phyloP scores from a whole-genome alignment of 2,329 filamentous ascomycete genomes.

The Aspergillus quadrilineatus region DNA sequence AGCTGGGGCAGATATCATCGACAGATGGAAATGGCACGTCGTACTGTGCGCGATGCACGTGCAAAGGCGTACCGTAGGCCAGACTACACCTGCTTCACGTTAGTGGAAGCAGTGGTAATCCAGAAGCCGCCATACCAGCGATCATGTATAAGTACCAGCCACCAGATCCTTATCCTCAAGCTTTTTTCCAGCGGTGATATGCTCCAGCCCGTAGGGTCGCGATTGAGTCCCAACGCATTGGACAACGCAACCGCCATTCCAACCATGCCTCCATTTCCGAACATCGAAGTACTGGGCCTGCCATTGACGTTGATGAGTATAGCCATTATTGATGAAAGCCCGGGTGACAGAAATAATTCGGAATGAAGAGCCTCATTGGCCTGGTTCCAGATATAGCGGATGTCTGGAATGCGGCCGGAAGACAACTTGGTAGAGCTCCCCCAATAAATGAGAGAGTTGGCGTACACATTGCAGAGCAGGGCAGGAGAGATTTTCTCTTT shows the following conservation, averaged over 20 bases:
- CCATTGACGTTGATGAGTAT: constrained; percentile 57
- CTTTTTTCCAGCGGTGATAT: constrained; percentile 53
- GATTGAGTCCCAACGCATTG: constrained; percentile 56
- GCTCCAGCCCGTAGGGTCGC: constrained; percentile 54
- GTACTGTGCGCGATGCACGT: constrained; percentile 47
- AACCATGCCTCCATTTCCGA: constrained; percentile 54
- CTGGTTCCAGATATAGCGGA: constrained; percentile 59
- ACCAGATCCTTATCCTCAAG: constrained; percentile 57
- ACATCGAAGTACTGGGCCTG: constrained; percentile 54
- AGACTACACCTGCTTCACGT: constrained; percentile 48
- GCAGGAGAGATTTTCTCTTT: constrained; percentile 53
- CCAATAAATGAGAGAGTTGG: constrained; percentile 55
- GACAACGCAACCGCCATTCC: constrained; percentile 54
- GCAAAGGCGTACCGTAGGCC: constrained; percentile 55
- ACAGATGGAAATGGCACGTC: constrained; percentile 50
- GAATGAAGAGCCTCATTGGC: constrained; percentile 57
- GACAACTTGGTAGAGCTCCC: constrained; percentile 37
- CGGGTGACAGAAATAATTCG: constrained; percentile 54
- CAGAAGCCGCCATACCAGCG: constrained; percentile 46
- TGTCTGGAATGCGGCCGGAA: constrained; percentile 48
- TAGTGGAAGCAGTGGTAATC: neutral
- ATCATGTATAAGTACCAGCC: constrained; percentile 56
- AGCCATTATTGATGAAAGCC: constrained; percentile 54
- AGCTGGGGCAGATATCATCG: constrained; percentile 32
- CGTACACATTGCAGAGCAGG: constrained; percentile 54